Base-by-base conservation (phyloP, 140 eudicot species). In the Flaveria floridana region DNA sequence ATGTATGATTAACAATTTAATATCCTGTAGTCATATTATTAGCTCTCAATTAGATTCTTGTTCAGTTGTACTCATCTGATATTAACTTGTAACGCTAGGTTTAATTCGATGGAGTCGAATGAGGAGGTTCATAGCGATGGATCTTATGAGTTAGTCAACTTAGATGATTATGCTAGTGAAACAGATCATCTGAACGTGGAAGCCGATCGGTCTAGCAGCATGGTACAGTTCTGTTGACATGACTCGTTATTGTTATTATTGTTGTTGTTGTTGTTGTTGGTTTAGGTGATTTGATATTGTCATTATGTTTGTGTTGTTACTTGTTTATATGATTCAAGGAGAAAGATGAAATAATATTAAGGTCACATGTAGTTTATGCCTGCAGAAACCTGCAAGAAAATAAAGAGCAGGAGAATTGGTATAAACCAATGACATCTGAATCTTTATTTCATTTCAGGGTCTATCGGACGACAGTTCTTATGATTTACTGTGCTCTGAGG, bases 101-200 rank as follows among this genome's bases (percentile, higher is more conserved):
- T 55, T 52, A 41, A 44, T 15, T 34, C 48, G 39, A 80, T 80
- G 84, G 81, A 75, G 69, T 21, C 7, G 1, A 56, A 75, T 13
- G 84, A 75, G 28, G 84, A 80, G 7, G 77, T 69, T 61, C 77
- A 75, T 19, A 80, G 84, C 25, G 84, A 80, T 62, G 84, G 80
- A 68, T 80, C 84, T 2, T 80, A 34, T 53, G 84, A 80, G 25
- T 16, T 80, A 34, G 70, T 80, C 68, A 64, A 80, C 20, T 53
- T 57, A 4, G 76, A 73, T 73, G 83, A 80, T 50, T 73, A 80
- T 61, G 83, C 30, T 66, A 75, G 63, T 74, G 75, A 26, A 2
- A 20, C 8, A 1, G 79, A 65, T 30, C 44, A 63, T 18, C 41
- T 48, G 73, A 51, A 50, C 13, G 51, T 2, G 70, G 64, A 25